These are phyloP conservation scores for Lentinula aciculospora DNA, from an alignment of 768 basidiomycete genomes.

Conservation along the genomic window DNA sequence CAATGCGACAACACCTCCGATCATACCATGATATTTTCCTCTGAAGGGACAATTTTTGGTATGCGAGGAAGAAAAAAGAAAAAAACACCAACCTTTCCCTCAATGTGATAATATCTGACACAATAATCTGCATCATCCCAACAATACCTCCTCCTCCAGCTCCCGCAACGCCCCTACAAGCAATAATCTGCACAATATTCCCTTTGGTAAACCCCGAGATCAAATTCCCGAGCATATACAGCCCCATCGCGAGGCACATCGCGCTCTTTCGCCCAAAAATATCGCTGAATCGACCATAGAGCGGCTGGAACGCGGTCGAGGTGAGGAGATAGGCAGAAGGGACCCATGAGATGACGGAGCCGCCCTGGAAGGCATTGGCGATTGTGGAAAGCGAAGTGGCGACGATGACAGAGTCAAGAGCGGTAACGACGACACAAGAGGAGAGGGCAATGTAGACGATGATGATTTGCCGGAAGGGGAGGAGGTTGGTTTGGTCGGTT, in stretches of 20 bases:
- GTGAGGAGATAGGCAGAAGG: constrained; percentile 69
- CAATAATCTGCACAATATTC: constrained; percentile 60
- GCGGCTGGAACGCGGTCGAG: constrained; percentile 55
- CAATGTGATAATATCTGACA: constrained; percentile 70
- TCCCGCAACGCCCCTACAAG: constrained; percentile 64
- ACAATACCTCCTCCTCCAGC: constrained; percentile 68
- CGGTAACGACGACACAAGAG: constrained; percentile 55
- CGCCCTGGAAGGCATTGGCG: constrained; percentile 57
- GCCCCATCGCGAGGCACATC: constrained; percentile 44
- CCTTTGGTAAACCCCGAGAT: constrained; percentile 54
- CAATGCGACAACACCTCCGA: constrained; percentile 48
- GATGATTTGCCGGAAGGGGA: constrained; percentile 60
- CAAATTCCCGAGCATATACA: constrained; percentile 63
- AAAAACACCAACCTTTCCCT: constrained; percentile 45
- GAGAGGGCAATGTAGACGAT: constrained; percentile 57
- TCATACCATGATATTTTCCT: constrained; percentile 77
- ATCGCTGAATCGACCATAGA: constrained; percentile 59
- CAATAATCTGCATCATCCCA: constrained; percentile 65
- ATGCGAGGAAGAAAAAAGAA: neutral
- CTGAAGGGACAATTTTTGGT: constrained; percentile 22
- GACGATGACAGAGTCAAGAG: constrained; percentile 51
- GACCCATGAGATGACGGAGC: constrained; percentile 63
- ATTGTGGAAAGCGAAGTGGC: constrained; percentile 71
- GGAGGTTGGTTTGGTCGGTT: constrained; percentile 74
- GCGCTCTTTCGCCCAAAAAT: constrained; percentile 64